Evolutionary conservation across 1,284 basidiomycete species (phyloP), one percentile per base, ranked within the genome.

Genomic region (Fomitiporia mediterranea): DNA sequence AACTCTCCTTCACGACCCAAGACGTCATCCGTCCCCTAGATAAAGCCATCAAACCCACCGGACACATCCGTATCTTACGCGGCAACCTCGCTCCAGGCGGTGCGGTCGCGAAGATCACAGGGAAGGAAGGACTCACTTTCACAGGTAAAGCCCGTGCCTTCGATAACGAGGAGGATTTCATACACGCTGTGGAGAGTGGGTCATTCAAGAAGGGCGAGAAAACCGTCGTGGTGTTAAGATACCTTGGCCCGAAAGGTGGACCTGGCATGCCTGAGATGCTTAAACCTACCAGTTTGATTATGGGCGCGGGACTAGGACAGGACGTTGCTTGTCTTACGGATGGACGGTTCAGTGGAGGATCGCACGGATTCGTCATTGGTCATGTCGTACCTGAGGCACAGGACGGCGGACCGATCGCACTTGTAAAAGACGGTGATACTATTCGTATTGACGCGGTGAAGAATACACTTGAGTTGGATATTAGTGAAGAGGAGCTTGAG

Each of bases 261-360:
- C 93, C 92, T 44, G 87, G 93, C 53, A 95, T 95, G 92, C 93
- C 91, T 44, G 92, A 95, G 74, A 95, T 95, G 93, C 79, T 96
- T 53, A 94, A 94, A 67, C 90, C 91, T 13, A 94, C 91, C 25
- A 89, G 88, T 71, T 69, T 91, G 62, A 89, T 94, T 69, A 94
- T 94, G 89, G 94, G 94, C 50, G 92, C 93, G 2, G 94, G 94
- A n/a, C 78, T 96, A 6, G 93, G 93, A 8, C 72, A 87, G 61
- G 91, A 94, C 62, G 91, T 94, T 42, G 94, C 94, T 34, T 93
- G 90, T 68, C 74, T 97, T 61, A 97, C 94, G 15, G 94, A 97
- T 72, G 94, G 94, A 51, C 84, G 94, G 60, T 97, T 97, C 77
- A 93, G 89, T 64, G 94, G 94, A 71, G 94, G 90, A 87, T 91